Base-by-base conservation (phyloP, 2,329 filamentous ascomycete species). In the Ophiostoma populinum region DNA sequence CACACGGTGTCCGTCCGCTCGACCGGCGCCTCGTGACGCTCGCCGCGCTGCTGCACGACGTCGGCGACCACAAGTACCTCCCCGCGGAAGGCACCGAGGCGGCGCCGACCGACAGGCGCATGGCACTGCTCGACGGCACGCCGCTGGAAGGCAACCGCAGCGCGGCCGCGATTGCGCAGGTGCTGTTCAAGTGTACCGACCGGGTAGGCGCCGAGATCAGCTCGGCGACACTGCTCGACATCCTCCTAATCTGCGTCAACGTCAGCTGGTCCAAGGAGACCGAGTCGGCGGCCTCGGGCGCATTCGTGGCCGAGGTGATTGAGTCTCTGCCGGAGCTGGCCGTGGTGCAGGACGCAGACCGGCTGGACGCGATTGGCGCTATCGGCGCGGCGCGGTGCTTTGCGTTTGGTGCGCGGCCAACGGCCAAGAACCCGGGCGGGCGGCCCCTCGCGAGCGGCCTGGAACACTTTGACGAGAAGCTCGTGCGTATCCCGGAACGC, bases 271-370 rank as follows among this genome's bases (percentile, higher is more conserved):
- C 70, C 3, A 65, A 67, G 43, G 86, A 94, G 55, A 60, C 70
- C 32, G 69, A 67, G 46, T 63, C 85, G 48, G 75, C 77, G 1
- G 69, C 67, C 46, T 63, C 85, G 48, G 75, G 75, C 1, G 56
- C 55, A 6, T 55, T 57, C 10, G 73, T 82, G 7, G 54, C 54
- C n/a, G 54, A 57, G 2, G 60, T 86, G n/a, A 60, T 92, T n/a
- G 51, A 50, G 6, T 49, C 56, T 20, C 61, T 80, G 51, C 81
- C 81, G 1, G 82, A 90, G 53, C 59, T 90, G 22, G 85, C 72
- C 0, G 70, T 92, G 32, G 83, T 94, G 21, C 86, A 94, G 56
- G 87, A 94, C 54, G 86, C 86, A 4, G 87, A 94, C 58, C 66
- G 86, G 6, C 61, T 95, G n/a, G 87, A 95, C 56, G 80, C 85